These are phyloP conservation scores for Carex parvula DNA, from an alignment of 176 grass and related monocot genomes.

Conservation along the genomic window DNA sequence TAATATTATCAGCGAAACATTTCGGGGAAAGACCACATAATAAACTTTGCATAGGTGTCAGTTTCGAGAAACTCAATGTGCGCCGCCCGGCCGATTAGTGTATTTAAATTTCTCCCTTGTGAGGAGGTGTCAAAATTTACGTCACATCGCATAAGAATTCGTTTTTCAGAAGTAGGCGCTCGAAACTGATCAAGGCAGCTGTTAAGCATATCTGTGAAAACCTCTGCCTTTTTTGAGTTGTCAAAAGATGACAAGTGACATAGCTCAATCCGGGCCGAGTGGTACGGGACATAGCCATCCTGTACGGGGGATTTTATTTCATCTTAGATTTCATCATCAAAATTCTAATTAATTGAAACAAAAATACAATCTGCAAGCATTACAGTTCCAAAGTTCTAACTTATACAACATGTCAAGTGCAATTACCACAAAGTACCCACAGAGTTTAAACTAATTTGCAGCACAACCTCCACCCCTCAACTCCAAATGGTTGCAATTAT, in stretches of 20 bases:
- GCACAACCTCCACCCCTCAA: background rate
- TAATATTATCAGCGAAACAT: conserved; percentile 49
- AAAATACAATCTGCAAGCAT: background rate
- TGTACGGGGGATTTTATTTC: conserved; percentile 27
- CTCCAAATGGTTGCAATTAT: background rate
- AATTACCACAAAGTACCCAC: background rate
- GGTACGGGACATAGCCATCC: conserved; percentile 91
- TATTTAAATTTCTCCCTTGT: conserved; percentile 62
- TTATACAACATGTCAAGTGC: background rate
- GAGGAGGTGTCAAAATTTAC: conserved; percentile 64
- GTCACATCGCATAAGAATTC: conserved; percentile 82
- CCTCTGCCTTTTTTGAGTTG: conserved; percentile 56
- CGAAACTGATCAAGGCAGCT: conserved; percentile 74
- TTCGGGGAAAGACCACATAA: conserved; percentile 89
- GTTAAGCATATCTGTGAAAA: conserved; percentile 89
- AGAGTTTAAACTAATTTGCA: background rate
- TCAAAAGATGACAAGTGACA: conserved; percentile 52
- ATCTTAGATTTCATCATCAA: background rate
- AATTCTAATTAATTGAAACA: background rate
- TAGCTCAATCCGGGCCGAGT: conserved; percentile 82
- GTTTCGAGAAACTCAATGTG: conserved; percentile 88
- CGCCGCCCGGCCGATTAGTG: conserved; percentile 73
- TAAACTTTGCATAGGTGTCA: conserved; percentile 63
- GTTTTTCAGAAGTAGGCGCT: conserved; percentile 42
- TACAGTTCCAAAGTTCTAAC: background rate